Percentiles rank a stretch among this genome's conserved stretches.
Conservation (phyloP, 2,329 filamentous ascomycete genomes). For the Ophiostoma sp. region DNA sequence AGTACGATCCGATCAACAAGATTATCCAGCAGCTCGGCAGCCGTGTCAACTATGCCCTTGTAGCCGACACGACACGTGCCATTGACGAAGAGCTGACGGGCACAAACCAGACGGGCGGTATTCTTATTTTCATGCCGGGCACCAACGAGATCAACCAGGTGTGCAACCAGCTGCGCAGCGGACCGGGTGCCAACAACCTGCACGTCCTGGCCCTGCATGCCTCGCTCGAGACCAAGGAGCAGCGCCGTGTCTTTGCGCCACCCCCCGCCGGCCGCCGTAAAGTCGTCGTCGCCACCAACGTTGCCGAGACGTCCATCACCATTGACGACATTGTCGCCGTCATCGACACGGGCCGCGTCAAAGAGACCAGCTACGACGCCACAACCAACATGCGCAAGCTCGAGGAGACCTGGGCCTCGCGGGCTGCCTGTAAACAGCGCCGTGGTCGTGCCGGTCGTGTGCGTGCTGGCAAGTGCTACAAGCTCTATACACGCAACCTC, state of each 20-base stretch:
- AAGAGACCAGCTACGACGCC: slow-evolving; percentile 92
- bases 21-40: slow-evolving; percentile 72
- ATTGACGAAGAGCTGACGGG: slow-evolving; percentile 75
- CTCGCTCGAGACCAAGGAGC: slow-evolving; percentile 83
- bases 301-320: slow-evolving; percentile 97
- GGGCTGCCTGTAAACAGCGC: slow-evolving; percentile 90
- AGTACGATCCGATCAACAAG: slow-evolving; percentile 63
- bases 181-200: slow-evolving; percentile 48
- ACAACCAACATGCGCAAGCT: slow-evolving; percentile 92
- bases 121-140: slow-evolving; percentile 93
- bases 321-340: slow-evolving; percentile 97
- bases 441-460: slow-evolving; percentile 93
- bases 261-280: slow-evolving; percentile 82
- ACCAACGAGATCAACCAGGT: slow-evolving; percentile 87
- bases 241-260: slow-evolving; percentile 78
- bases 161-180: slow-evolving; percentile 63
- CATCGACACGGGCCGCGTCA: slow-evolving; percentile 92
- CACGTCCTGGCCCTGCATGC: slow-evolving; percentile 89
- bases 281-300: slow-evolving; percentile 91
- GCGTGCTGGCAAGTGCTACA: slow-evolving; percentile 87
- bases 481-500: slow-evolving; percentile 84
- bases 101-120: slow-evolving; percentile 72
- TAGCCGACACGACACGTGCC: slow-evolving; percentile 73
- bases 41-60: slow-evolving; percentile 87
- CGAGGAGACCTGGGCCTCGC: slow-evolving; percentile 92